A percentile compares a stretch with the other conserved stretches of the same genome.
Evolutionary conservation across 495 filamentous ascomycete species (phyloP).

Genomic region (Penicillium alfredii): DNA sequence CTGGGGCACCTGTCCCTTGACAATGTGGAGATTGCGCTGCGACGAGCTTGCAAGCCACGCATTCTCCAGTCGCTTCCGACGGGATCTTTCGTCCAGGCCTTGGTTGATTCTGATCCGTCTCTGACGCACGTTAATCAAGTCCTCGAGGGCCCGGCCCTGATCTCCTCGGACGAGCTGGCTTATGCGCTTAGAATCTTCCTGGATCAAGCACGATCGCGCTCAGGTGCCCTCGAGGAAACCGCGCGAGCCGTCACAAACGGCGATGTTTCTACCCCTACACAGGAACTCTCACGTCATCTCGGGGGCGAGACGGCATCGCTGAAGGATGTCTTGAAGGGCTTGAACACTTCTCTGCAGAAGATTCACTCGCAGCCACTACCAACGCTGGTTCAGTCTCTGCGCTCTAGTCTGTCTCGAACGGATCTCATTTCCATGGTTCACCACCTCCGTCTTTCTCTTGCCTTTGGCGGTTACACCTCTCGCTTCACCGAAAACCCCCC

Average conservation of each 20-base stretch:
- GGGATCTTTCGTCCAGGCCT: slow-evolving; percentile 51
- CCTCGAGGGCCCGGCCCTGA: slow-evolving; percentile 35
- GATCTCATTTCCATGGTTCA: slow-evolving; percentile 70
- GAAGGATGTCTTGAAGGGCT: slow-evolving; percentile 32
- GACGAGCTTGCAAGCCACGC: slow-evolving; percentile 44
- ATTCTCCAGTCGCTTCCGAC: slow-evolving; percentile 43
- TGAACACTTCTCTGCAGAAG: slow-evolving; percentile 50
- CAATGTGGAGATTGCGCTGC: slow-evolving; percentile 53
- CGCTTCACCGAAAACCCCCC: slow-evolving; percentile 42
- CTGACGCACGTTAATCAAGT: slow-evolving; percentile 53
- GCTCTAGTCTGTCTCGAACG: slow-evolving; percentile 54
- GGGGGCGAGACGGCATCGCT: slow-evolving; percentile 20
- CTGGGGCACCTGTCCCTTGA: slow-evolving; percentile 56
- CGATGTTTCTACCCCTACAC: slow-evolving; percentile 16
- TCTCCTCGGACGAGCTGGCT: slow-evolving; percentile 43
- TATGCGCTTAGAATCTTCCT: slow-evolving; percentile 36
- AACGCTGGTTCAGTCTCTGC: slow-evolving; percentile 55
- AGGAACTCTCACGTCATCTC: slow-evolving; percentile 24
- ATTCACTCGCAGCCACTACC: slow-evolving; percentile 57
- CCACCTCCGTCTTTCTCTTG: slow-evolving; percentile 63
- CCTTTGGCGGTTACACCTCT: slow-evolving; percentile 39
- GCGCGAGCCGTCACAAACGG: slow-evolving; percentile 29
- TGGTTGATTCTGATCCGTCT: slow-evolving; percentile 56
- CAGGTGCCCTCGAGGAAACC: slow-evolving; percentile 28
- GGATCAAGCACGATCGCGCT: slow-evolving; percentile 29